These are phyloP conservation scores for Melaleuca alternifolia DNA, from an alignment of 345 rosid genomes.

Conservation along the genomic window DNA sequence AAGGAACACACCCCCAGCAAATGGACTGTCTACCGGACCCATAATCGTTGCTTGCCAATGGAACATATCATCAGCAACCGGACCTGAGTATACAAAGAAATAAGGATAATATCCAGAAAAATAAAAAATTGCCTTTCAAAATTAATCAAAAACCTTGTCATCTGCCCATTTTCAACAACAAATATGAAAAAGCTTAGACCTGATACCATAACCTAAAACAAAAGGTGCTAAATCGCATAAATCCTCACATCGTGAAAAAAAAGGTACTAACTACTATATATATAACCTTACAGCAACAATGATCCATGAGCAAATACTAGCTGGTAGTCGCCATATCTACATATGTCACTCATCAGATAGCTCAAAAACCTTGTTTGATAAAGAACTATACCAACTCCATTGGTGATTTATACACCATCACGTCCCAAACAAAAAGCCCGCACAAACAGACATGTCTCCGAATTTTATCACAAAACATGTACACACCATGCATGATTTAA, in stretches of 20 bases:
- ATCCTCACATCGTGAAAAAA: background rate
- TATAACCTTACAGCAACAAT: background rate
- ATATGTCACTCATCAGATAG: background rate
- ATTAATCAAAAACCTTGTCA: background rate
- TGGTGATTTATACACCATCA: background rate
- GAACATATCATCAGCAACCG: constrained; percentile 61
- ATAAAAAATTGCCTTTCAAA: background rate
- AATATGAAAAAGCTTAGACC: background rate
- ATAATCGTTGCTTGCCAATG: constrained; percentile 83
- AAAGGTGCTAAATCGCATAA: background rate
- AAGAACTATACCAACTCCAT: background rate
- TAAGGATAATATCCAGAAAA: background rate
- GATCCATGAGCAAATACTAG: background rate
- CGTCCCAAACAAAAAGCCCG: background rate
- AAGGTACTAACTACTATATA: background rate
- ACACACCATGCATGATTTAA: background rate
- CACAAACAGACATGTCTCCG: background rate
- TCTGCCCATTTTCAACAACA: background rate
- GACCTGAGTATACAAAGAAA: constrained; percentile 26
- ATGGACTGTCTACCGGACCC: constrained; percentile 72
- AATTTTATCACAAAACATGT: background rate
- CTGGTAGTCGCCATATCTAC: background rate
- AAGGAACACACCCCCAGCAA: constrained; percentile 56
- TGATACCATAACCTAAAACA: background rate
- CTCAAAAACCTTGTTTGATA: background rate